These are phyloP conservation scores for Yamadazyma sp. DNA, from an alignment of 805 yeast species.

Conservation along the genomic window DNA sequence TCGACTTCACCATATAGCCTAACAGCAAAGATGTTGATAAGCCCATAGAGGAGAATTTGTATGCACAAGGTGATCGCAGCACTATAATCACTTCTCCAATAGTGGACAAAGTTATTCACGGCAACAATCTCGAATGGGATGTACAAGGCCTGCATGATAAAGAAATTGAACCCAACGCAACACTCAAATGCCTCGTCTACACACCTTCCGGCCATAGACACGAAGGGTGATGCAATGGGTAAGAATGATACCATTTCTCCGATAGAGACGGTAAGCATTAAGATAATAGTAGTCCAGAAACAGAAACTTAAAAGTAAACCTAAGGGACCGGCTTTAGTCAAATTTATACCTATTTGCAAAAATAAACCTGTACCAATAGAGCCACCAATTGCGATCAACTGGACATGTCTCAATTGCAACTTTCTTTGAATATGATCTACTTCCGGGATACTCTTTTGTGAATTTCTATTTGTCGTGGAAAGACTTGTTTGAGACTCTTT, in stretches of 20 bases:
- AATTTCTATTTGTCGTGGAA: neutral
- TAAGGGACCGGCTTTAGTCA: constrained; percentile 35
- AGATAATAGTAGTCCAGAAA: constrained; percentile 36
- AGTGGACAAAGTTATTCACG: constrained; percentile 55
- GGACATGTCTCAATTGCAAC: constrained; percentile 15
- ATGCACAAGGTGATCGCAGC: constrained; percentile 47
- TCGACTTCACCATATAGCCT: constrained; percentile 52
- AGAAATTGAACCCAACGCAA: constrained; percentile 38
- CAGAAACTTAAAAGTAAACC: constrained; percentile 31
- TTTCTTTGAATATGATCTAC: constrained; percentile 12
- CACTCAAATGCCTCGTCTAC: constrained; percentile 39
- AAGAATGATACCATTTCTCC: constrained; percentile 42
- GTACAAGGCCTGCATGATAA: constrained; percentile 27
- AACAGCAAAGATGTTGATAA: constrained; percentile 48
- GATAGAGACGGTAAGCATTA: constrained; percentile 35
- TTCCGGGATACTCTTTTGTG: neutral
- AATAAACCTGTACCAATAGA: constrained; percentile 19
- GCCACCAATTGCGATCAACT: constrained; percentile 23
- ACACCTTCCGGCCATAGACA: constrained; percentile 39
- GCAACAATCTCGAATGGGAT: constrained; percentile 50
- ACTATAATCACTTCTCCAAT: constrained; percentile 49
- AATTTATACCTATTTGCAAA: constrained; percentile 16
- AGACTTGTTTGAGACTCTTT: constrained; percentile 1
- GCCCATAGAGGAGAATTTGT: constrained; percentile 43
- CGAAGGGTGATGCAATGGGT: constrained; percentile 39